Conservation (phyloP, 2,329 filamentous ascomycete species). For the Cordyceps pruinosa region DNA sequence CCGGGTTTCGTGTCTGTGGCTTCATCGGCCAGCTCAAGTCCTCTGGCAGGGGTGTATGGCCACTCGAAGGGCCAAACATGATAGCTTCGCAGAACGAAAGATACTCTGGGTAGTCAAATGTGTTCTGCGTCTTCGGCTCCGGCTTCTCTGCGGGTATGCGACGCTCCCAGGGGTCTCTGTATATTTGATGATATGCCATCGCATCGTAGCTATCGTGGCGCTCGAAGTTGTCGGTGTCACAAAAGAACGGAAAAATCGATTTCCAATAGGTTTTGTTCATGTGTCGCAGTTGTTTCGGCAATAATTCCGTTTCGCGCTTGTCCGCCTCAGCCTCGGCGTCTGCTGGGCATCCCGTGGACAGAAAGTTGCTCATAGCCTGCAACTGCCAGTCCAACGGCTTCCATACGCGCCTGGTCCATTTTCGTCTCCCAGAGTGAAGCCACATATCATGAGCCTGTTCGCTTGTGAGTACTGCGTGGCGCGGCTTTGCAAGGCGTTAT, state of each 20-base stretch:
- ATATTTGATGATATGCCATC: not conserved
- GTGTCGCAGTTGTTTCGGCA: not conserved
- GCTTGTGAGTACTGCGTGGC: not conserved
- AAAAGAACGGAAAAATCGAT: not conserved
- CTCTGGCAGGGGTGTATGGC: too few relatives aligned
- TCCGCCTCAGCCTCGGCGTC: not conserved
- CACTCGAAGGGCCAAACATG: too few relatives aligned
- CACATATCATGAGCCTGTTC: not conserved
- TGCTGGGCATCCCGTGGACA: not conserved
- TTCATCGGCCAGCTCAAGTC: too few relatives aligned
- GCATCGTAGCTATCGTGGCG: conserved; percentile 2
- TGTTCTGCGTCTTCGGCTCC: not conserved
- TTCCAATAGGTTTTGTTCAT: not conserved
- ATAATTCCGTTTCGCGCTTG: not conserved
- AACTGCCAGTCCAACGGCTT: conserved; percentile 5
- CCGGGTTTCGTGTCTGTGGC: too few relatives aligned
- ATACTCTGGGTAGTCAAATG: conserved; percentile 9
- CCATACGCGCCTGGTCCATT: not conserved
- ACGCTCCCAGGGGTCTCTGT: conserved; percentile 1
- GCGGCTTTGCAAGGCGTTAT: not conserved
- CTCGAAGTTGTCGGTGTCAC: not conserved
- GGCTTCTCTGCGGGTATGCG: not conserved
- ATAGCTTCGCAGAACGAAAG: too few relatives aligned
- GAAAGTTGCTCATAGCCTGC: not conserved
- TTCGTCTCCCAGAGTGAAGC: not conserved